Evolutionary conservation across 805 yeast genomes (phyloP), one percentile per base, ranked within the genome.

Genomic region (Saccharomycopsis babjevae): DNA sequence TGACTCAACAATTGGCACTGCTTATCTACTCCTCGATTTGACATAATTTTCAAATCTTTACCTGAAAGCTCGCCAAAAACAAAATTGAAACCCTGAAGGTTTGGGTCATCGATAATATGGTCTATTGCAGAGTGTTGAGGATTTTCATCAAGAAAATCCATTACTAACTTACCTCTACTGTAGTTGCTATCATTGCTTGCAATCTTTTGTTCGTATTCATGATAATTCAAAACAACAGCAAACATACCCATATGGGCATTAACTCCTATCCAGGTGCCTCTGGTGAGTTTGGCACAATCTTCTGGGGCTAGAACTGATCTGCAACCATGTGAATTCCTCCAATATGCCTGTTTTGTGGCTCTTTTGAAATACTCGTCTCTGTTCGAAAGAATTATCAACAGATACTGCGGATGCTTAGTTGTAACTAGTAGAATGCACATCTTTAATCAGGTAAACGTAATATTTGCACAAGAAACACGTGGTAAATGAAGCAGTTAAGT

Each of bases 191-290:
- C 52, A 20, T 55, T 39, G 34, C 32, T 46, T 11, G 52, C 34
- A 20, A 36, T 36, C 1, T 63, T 56, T 20, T 57, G 68, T 7
- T 64, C 60, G 6, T 72, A 71, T 66, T 87, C 94, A 56, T 88
- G 74, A 69, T 82, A 84, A 69, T 93, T 93, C 18, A 94, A 84
- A 32, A 93, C 77, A 1, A 87, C 87, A 0, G 96, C 88, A 1
- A 92, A 61, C 62, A 79, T 77, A 0, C 89, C 89, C 1, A 66
- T 69, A 36, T 75, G 74, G 50, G 83, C 30, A 78, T 1, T 87
- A 7, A 63, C 79, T 0, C 96, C 97, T 1, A 89, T 82, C 99
- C 99, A 94, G 0, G 97, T 89, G 1, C 99, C 97, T 64, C 83
- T 89, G 60, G 84, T 91, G 1, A 76, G 72, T 40, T 91, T 72